These are phyloP conservation scores for Gonium pectorale DNA, from an alignment of 139 green algal species.

Conservation along the genomic window DNA sequence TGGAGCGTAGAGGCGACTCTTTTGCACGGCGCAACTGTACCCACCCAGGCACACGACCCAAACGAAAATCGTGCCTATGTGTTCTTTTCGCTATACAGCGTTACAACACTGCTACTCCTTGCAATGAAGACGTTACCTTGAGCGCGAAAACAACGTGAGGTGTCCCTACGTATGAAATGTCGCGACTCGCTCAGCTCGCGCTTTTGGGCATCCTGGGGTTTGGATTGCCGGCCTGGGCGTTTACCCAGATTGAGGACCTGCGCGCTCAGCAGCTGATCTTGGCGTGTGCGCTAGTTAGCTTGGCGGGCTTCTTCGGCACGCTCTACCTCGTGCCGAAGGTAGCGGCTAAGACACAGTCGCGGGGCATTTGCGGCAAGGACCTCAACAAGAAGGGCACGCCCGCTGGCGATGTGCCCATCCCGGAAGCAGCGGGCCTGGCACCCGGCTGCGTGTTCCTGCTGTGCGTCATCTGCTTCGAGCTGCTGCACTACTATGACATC, in stretches of 20 bases:
- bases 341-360: conserved; percentile 44
- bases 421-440: conserved; percentile 92
- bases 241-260: conserved; percentile 54
- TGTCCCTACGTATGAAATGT: too few species aligned
- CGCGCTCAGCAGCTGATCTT: conserved; percentile 50
- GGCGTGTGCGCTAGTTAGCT: conserved; percentile 64
- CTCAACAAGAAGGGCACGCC: conserved; percentile 93
- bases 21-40: too few species aligned
- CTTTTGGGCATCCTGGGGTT: conserved; percentile 7
- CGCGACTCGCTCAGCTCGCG: not conserved
- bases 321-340: conserved; percentile 77
- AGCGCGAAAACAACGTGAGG: too few species aligned
- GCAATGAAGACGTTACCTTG: too few species aligned
- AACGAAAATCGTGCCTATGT: too few species aligned
- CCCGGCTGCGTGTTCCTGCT: conserved; percentile 93
- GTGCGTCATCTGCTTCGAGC: conserved; percentile 93
- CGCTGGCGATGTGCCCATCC: conserved; percentile 82
- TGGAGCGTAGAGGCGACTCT: too few species aligned
- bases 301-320: conserved; percentile 76
- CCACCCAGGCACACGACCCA: too few species aligned
- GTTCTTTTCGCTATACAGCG: too few species aligned
- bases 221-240: conserved; percentile 32
- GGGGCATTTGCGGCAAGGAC: conserved; percentile 89
- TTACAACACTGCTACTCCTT: too few species aligned
- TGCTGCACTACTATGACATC: conserved; percentile 89